Evolutionary conservation across 345 rosid genomes (phyloP).

Genomic region (Salix caprea): DNA sequence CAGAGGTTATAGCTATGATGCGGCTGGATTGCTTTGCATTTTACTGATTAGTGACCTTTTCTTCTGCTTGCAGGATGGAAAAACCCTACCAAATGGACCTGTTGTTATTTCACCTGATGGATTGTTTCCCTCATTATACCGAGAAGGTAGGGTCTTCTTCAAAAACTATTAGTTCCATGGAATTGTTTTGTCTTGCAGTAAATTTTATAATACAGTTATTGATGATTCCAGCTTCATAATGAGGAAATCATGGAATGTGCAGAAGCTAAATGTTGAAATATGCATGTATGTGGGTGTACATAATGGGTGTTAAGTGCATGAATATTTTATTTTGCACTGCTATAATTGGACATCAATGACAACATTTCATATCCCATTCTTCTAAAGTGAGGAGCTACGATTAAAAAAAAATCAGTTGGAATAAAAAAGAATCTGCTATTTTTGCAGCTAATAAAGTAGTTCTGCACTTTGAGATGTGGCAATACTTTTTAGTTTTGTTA

Average conservation of each 20-base stretch:
- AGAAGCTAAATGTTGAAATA: neutral
- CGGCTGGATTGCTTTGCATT: neutral
- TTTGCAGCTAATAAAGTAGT: neutral
- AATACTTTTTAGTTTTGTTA: neutral
- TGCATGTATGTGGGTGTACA: neutral
- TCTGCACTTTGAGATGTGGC: neutral
- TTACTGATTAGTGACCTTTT: conserved; percentile 3
- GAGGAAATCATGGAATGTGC: neutral
- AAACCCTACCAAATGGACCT: conserved; percentile 81
- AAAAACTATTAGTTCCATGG: neutral
- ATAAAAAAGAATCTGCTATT: neutral
- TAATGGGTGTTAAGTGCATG: neutral
- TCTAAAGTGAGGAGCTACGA: neutral
- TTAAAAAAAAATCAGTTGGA: no score
- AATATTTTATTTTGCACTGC: neutral
- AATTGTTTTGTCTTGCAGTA: neutral
- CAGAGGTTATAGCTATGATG: neutral
- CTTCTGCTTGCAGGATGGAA: conserved; percentile 63
- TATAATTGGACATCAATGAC: neutral
- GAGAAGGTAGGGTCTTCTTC: conserved; percentile 56
- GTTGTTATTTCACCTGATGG: conserved; percentile 92
- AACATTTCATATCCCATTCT: neutral
- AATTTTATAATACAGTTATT: neutral
- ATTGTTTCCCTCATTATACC: conserved; percentile 76
- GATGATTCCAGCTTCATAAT: neutral